These are phyloP conservation scores for Sugiyamaella marilandica DNA, from an alignment of 805 yeast species.

Conservation along the genomic window DNA sequence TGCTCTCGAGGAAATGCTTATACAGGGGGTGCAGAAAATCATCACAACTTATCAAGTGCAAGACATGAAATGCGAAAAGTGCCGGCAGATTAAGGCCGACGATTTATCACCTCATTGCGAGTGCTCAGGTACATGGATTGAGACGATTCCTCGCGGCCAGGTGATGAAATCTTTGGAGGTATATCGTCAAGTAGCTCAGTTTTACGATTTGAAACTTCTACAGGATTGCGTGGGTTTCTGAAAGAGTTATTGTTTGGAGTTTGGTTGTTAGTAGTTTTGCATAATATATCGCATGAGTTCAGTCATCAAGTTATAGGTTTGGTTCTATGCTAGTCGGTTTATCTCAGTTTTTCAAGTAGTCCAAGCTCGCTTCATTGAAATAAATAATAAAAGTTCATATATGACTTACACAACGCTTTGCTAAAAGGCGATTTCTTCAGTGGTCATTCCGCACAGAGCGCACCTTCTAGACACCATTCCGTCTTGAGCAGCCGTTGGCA, in stretches of 20 bases:
- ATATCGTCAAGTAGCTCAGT: constrained; percentile 55
- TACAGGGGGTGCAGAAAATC: constrained; percentile 54
- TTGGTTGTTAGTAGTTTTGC: background rate
- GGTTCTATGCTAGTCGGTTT: background rate
- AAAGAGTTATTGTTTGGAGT: too few species aligned
- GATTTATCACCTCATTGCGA: constrained; percentile 70
- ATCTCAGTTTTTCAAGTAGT: too few species aligned
- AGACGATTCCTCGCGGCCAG: constrained; percentile 44
- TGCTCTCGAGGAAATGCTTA: constrained; percentile 71
- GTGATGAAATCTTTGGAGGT: constrained; percentile 44
- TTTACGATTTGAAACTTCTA: constrained; percentile 57
- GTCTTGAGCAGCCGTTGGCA: constrained; percentile 20
- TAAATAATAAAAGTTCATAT: too few species aligned
- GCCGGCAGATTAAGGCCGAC: constrained; percentile 60
- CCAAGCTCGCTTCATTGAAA: too few species aligned
- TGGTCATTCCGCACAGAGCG: constrained; percentile 74
- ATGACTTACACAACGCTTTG: background rate
- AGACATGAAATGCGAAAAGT: constrained; percentile 76
- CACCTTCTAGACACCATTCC: constrained; percentile 56
- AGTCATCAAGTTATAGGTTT: background rate
- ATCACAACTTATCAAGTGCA: constrained; percentile 66
- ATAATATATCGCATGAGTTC: background rate
- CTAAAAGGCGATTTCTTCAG: constrained; percentile 60
- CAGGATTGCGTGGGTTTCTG: constrained; percentile 23
- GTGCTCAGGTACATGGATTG: constrained; percentile 85